Conservation (phyloP, 1,284 basidiomycete species). For the Phlebopus sp. region DNA sequence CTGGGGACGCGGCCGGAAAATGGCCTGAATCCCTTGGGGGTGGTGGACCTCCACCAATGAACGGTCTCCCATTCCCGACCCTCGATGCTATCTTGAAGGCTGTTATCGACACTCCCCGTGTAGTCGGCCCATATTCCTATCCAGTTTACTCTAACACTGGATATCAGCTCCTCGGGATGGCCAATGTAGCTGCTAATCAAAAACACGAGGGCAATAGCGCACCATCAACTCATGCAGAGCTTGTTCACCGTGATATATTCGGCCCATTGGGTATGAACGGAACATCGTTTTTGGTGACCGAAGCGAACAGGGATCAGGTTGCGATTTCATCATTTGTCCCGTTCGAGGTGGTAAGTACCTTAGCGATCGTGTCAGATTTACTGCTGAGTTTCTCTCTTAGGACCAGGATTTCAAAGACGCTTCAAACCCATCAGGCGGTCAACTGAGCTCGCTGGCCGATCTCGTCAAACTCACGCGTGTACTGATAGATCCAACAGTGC, state of each 20-base stretch:
- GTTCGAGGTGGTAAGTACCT: slow-evolving; percentile 31
- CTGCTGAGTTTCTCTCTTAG: slow-evolving; percentile 19
- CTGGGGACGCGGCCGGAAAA: slow-evolving; percentile 31
- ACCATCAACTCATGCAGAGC: slow-evolving; percentile 37
- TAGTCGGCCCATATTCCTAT: slow-evolving; percentile 41
- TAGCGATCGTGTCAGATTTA: not conserved
- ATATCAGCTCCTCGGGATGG: slow-evolving; percentile 39
- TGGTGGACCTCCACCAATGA: slow-evolving; percentile 26
- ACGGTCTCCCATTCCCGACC: slow-evolving; percentile 30
- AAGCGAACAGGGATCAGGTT: slow-evolving; percentile 25
- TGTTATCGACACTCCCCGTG: slow-evolving; percentile 35
- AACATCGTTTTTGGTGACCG: slow-evolving; percentile 37
- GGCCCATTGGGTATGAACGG: slow-evolving; percentile 38
- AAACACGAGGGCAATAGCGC: slow-evolving; percentile 23
- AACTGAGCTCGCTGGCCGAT: slow-evolving; percentile 48
- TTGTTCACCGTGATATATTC: slow-evolving; percentile 45
- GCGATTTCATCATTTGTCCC: slow-evolving; percentile 35
- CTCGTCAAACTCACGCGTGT: slow-evolving; percentile 40
- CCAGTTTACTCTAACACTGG: slow-evolving; percentile 53
- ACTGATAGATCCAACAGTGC: slow-evolving; percentile 38
- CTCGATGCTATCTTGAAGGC: slow-evolving; percentile 34
- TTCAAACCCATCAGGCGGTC: slow-evolving; percentile 45
- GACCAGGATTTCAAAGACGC: slow-evolving; percentile 41
- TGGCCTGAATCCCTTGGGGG: slow-evolving; percentile 37
- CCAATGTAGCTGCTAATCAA: slow-evolving; percentile 43